Base-by-base conservation (phyloP, 805 yeast species). In the Ogataea henricii region DNA sequence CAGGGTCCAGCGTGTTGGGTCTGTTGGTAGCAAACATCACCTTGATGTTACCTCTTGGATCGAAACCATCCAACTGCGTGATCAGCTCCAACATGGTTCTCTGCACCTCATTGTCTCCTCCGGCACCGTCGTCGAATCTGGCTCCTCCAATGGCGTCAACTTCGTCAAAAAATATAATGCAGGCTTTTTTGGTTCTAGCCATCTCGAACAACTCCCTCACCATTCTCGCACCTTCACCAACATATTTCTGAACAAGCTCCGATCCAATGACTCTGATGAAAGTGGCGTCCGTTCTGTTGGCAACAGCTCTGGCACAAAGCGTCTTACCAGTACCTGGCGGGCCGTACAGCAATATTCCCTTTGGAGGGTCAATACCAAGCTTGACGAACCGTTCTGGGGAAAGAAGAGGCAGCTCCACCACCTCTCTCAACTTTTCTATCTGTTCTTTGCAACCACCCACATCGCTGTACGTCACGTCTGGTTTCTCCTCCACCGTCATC, bases 401-500 rank as follows among this genome's bases (percentile, higher is more conserved):
- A 48, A 94, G 74, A 56, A 91, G 72, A 35, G 97, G 98, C 63
- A 92, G 74, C 69, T 92, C 98, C 14, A 91, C 98, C 52, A 92
- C 98, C 69, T 91, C 98, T 67, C 97, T 81, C 52, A 91, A 76
- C 69, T 92, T 91, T 68, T 94, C 99, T 62, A 94, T 92, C 69
- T 94, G 99, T 54, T 94, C 98, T 74, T 94, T 94, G 68, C 97
- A 89, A 32, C 99, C 99, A 60, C 99, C 99, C 54, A 94, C 91
- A 67, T 94, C 99, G 52, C 95, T 88, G 69, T 94, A 94, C 1
- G 99, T 94, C 32, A 94, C 98, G 70, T 94, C 99, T 12, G 99
- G 99, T 69, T 94, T 94, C 71, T 94, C 99, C 70, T 94, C 99
- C 40, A 94, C 99, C 1, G 98, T 92, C 99, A 94, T 94, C 99